Base-by-base conservation (phyloP, 225 moss, liverwort and hornwort genomes). In the Polytrichum formosum region DNA sequence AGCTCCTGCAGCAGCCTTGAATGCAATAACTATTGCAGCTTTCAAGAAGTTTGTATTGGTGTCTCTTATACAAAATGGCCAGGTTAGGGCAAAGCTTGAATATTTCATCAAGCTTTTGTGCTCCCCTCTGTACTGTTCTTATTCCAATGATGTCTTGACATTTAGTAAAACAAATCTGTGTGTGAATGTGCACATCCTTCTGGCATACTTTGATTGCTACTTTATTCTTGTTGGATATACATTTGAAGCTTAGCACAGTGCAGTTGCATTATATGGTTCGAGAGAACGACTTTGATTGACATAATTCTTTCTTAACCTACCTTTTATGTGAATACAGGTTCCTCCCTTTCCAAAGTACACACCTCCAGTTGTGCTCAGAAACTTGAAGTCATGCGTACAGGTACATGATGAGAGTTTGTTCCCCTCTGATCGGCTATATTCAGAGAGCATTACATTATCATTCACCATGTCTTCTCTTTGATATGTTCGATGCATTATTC, bases 11-110 rank as follows among this genome's bases (percentile, higher is more conserved):
- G 79, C 83, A 35, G 85, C 90, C 70, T 80, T 98, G 77, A 98
- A 98, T 76, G 98, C 98, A 31, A 98, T 98, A 66, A 98, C 94
- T n/a, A 89, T 98, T 75, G 98, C 98, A 68, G 91, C 98, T 70
- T 98, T 92, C 78, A 92, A 91, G 80, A 98, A 98, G 81, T 98
- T 86, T 65, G 98, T 98, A 65, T 75, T 98, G 68, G 98, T 98
- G 21, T 98, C 88, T 64, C 91, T 98, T 63, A 91, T 98, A 64
- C 94, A 92, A 76, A 91, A 84, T 63, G 98, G 98, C 71, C 97
- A 94, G 94, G 97, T 94, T 73, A 53, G 88, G 79, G 46, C 46
- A 46, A 46, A 46, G 46, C 46, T 46, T 46, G 46, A 46, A 46
- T 46, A 13, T 46, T 13, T 46, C 46, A 46, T 46, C 13, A 13